Percentiles rank a stretch among this genome's conserved stretches.
phyloP scores from a whole-genome alignment of 2,329 filamentous ascomycete genomes.

The Fusarium heterosporum region DNA sequence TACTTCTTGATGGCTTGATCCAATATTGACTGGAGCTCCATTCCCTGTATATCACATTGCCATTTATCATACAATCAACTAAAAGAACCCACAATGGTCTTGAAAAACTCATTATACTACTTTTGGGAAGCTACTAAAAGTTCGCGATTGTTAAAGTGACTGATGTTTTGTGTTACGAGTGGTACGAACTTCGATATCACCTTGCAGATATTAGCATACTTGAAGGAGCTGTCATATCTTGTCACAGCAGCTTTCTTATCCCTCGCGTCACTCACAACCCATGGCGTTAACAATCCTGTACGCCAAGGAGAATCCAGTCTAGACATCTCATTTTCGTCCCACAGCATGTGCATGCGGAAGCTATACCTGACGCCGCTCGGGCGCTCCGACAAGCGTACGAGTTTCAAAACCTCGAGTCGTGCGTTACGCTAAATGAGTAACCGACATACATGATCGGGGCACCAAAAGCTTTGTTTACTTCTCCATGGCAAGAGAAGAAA shows the following conservation, averaged over 20 bases:
- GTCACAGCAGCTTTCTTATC: background rate
- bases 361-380: constrained; percentile 23
- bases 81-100: background rate
- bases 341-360: constrained; percentile 3
- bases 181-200: background rate
- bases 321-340: background rate
- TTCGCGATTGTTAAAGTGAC: no score
- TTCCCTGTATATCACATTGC: background rate
- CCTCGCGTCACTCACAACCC: background rate
- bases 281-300: background rate
- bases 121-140: no score
- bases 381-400: constrained; percentile 14
- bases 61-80: background rate
- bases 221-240: background rate
- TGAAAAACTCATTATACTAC: background rate
- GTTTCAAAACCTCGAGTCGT: constrained; percentile 26
- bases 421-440: constrained; percentile 21
- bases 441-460: background rate
- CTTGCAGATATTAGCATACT: background rate
- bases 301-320: background rate
- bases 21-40: background rate
- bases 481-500: background rate
- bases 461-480: background rate
- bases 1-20: background rate
- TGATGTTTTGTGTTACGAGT: background rate